Evolutionary conservation across 2,329 filamentous ascomycete genomes (phyloP).

Genomic region (Apiospora koreana): DNA sequence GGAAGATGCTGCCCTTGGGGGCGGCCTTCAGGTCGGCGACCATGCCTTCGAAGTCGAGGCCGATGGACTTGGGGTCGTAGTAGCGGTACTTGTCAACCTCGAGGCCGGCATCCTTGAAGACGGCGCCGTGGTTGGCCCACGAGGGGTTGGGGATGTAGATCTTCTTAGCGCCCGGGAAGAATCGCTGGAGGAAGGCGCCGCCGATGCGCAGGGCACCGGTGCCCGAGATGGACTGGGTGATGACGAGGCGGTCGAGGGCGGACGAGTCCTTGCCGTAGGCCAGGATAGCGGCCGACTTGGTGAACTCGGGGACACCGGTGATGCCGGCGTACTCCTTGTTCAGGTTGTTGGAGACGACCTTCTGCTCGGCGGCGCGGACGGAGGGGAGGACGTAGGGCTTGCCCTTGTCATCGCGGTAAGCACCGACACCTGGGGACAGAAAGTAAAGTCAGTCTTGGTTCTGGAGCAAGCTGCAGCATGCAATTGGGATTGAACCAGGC

Average conservation of each 20-base stretch:
- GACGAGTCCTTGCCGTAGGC: constrained; percentile 84
- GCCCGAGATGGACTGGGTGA: constrained; percentile 97
- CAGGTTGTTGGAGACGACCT: constrained; percentile 73
- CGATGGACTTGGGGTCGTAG: constrained; percentile 93
- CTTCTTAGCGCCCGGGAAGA: constrained; percentile 88
- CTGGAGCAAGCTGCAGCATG: background rate
- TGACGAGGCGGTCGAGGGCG: constrained; percentile 77
- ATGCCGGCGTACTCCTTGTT: constrained; percentile 99
- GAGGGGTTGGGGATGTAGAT: constrained; percentile 96
- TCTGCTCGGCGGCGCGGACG: constrained; percentile 84
- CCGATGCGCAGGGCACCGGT: constrained; percentile 95
- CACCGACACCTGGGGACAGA: constrained; percentile 74
- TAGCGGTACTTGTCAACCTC: constrained; percentile 95
- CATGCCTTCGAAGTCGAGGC: constrained; percentile 95
- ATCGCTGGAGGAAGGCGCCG: constrained; percentile 87
- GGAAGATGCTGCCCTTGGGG: constrained; percentile 82
- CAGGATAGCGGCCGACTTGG: constrained; percentile 84
- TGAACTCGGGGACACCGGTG: constrained; percentile 93
- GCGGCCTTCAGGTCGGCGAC: constrained; percentile 86
- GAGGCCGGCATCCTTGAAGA: constrained; percentile 92
- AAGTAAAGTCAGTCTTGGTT: constrained; percentile 19
- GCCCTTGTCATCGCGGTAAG: constrained; percentile 96
- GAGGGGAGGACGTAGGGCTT: constrained; percentile 98
- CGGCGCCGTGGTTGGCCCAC: constrained; percentile 97
- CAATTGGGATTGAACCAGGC: background rate